These are phyloP conservation scores for Sphaerosporella brunnea DNA, from an alignment of 495 filamentous ascomycete species.

Conservation along the genomic window DNA sequence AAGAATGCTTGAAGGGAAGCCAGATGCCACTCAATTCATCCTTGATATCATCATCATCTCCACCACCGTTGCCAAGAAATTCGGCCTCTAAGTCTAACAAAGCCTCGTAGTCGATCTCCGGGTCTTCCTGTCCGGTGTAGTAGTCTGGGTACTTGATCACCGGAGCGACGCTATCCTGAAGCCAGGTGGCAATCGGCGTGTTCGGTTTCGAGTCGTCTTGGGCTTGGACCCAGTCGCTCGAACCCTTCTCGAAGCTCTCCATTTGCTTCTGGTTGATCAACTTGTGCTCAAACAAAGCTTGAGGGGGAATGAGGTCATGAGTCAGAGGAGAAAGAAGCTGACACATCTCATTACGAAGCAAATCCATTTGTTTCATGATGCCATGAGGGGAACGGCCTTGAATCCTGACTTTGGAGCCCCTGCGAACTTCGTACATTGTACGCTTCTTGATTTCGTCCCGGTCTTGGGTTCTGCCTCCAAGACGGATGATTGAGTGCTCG, in stretches of 20 bases:
- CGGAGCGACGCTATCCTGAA: constrained; percentile 34
- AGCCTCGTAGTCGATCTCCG: constrained; percentile 47
- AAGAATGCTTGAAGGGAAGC: constrained; percentile 33
- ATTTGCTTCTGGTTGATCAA: constrained; percentile 46
- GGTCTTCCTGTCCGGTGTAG: constrained; percentile 40
- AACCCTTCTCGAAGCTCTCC: constrained; percentile 40
- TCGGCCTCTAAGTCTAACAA: constrained; percentile 50
- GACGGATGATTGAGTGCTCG: constrained; percentile 50
- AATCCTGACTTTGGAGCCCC: constrained; percentile 16
- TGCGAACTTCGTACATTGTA: constrained; percentile 46
- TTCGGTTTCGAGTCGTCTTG: constrained; percentile 9
- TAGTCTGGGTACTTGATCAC: constrained; percentile 31
- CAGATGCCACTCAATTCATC: constrained; percentile 33
- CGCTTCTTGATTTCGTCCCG: constrained; percentile 43
- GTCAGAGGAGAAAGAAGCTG: constrained; percentile 33
- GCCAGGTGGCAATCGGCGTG: constrained; percentile 44
- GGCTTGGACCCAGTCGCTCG: constrained; percentile 33
- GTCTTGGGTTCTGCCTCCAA: constrained; percentile 59
- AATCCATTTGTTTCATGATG: constrained; percentile 31
- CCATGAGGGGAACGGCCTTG: constrained; percentile 25
- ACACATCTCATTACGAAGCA: constrained; percentile 31
- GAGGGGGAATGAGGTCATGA: constrained; percentile 33
- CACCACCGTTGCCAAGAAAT: constrained; percentile 30
- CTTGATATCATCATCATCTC: constrained; percentile 39
- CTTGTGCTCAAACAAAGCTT: constrained; percentile 32